Evolutionary conservation across 345 rosid species (phyloP), one percentile per base, ranked within the genome.

Genomic region (Murraya koenigii): DNA sequence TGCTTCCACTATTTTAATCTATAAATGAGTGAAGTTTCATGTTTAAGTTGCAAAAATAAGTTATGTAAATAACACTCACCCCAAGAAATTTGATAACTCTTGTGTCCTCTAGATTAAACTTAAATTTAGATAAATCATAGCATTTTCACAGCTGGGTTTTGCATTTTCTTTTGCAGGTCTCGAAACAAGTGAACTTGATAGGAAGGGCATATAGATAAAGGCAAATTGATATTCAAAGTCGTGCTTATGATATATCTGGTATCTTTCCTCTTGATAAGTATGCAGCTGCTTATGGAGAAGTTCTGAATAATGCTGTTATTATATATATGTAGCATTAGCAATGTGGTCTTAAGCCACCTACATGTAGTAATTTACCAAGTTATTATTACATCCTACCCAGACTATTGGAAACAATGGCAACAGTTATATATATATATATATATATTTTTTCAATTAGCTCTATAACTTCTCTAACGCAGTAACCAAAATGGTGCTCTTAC

Each of bases 81-180:
- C 17, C 15, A 44, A 44, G 49, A 13, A 44, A 44, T 44, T 69
- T 26, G 11, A 26, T 39, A 25, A 13, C n/a, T 20, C 11, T 68
- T 41, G 71, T 14, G 28, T 39, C 20, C 22, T 41, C 33, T 41
- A 32, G 25, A 19, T 64, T 17, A 26, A 10, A 64, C 23, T 64
- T 32, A 25, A 62, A 52, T 5, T 52, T 52, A 17, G 22, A 52
- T 52, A 36, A 13, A 56, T 59, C 35, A 7, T 17, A 9, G 61
- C 41, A 26, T 22, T 52, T 69, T 69, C 2, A 26, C 55, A 60
- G 19, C 8, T 41, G 56, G 30, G 1, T 38, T 59, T 39, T 25
- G 49, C 56, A 60, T 17, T 39, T 9, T 38, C 11, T 25, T 9
- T 74, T 6, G 77, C 77, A 74, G 77, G 76, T 74, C 54, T 13